Evolutionary conservation across 2,329 filamentous ascomycete species (phyloP).

Genomic region (Elsinoe ampelina): DNA sequence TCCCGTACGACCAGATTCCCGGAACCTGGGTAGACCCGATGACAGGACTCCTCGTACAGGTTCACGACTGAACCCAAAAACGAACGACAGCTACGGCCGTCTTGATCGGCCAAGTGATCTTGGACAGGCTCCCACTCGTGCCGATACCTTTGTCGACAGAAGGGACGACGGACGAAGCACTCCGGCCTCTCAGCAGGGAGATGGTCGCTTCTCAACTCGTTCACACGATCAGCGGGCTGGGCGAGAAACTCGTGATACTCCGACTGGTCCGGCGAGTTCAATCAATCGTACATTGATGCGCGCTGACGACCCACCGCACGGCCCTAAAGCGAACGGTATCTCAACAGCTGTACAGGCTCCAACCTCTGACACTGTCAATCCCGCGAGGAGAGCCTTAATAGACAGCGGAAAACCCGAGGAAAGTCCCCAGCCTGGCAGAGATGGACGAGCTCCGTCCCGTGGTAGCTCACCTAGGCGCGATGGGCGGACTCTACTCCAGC

Average conservation of each 20-base stretch:
- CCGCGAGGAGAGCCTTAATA: slow-evolving; percentile 36
- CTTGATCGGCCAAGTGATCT: slow-evolving; percentile 35
- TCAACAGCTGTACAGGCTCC: background rate
- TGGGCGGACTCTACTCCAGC: slow-evolving; percentile 28
- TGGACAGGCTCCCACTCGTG: slow-evolving; percentile 12
- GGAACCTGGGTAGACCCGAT: slow-evolving; percentile 26
- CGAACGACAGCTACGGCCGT: slow-evolving; percentile 31
- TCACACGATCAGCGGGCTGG: background rate
- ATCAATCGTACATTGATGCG: background rate
- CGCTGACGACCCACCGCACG: background rate
- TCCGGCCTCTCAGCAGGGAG: background rate
- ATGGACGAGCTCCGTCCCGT: slow-evolving; percentile 21
- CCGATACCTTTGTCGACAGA: background rate
- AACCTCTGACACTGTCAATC: slow-evolving; percentile 27
- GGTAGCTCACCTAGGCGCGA: slow-evolving; percentile 21
- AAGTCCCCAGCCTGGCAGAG: slow-evolving; percentile 18
- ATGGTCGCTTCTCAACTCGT: background rate
- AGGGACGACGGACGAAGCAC: slow-evolving; percentile 19
- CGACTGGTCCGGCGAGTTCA: background rate
- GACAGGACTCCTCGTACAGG: slow-evolving; percentile 19
- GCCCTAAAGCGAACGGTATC: background rate
- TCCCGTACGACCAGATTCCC: slow-evolving; percentile 7
- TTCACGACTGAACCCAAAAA: background rate
- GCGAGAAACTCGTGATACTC: background rate
- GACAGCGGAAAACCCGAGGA: slow-evolving; percentile 26